A percentile compares a stretch with the other conserved stretches of the same genome.
Conservation (phyloP, 2,329 filamentous ascomycete genomes). For the Beauveria australis region DNA sequence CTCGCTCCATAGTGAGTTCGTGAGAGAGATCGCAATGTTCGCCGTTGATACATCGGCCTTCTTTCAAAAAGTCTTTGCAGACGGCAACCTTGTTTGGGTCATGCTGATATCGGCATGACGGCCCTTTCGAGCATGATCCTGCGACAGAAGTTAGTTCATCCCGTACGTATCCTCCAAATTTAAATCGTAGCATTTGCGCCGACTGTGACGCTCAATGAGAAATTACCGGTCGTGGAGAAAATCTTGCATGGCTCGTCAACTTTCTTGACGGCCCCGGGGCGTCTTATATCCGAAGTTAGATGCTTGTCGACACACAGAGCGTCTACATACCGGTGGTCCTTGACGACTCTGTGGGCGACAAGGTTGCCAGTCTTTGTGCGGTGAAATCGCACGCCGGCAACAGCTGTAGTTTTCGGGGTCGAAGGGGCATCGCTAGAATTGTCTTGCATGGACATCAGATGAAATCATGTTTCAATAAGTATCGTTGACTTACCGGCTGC, state of each 20-base stretch:
- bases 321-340: slow-evolving; percentile 62
- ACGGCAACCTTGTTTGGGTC: slow-evolving; percentile 80
- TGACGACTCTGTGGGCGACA: slow-evolving; percentile 66
- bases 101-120: slow-evolving; percentile 72
- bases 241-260: slow-evolving; percentile 65
- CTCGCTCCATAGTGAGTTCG: slow-evolving; percentile 72
- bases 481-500: slow-evolving; percentile 50
- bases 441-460: slow-evolving; percentile 27
- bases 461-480: neutral
- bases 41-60: slow-evolving; percentile 68
- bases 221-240: slow-evolving; percentile 62
- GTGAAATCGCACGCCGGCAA: slow-evolving; percentile 75
- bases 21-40: slow-evolving; percentile 85
- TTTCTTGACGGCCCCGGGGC: slow-evolving; percentile 53
- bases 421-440: slow-evolving; percentile 52
- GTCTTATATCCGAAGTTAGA: slow-evolving; percentile 35
- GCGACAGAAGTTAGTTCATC: slow-evolving; percentile 36
- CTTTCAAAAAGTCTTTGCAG: slow-evolving; percentile 80
- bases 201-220: slow-evolving; percentile 27
- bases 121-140: slow-evolving; percentile 83
- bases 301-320: slow-evolving; percentile 16
- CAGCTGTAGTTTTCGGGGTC: slow-evolving; percentile 64
- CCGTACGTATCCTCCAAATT: slow-evolving; percentile 9
- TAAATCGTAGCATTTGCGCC: slow-evolving; percentile 10
- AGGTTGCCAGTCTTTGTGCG: slow-evolving; percentile 85